Percentiles rank a stretch among this genome's conserved stretches.
Evolutionary conservation across 768 basidiomycete genomes (phyloP).

Genomic region (Rhodosporidiobolus sp.): DNA sequence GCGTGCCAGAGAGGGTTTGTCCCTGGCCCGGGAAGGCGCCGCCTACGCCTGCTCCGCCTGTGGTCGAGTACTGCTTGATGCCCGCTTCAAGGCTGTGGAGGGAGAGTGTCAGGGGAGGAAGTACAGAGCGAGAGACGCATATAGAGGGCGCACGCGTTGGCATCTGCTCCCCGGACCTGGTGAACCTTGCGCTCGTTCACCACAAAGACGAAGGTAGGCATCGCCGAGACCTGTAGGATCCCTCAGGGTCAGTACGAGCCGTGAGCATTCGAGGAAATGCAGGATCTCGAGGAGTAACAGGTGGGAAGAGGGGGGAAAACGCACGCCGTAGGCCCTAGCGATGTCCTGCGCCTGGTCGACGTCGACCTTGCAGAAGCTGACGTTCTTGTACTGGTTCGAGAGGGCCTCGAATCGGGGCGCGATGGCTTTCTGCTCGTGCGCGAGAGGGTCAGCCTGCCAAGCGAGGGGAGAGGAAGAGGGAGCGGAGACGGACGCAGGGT

Average conservation of each 20-base stretch:
- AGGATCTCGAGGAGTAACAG: not conserved
- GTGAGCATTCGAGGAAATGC: too few relatives aligned
- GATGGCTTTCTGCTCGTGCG: constrained; percentile 40
- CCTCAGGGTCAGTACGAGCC: too few relatives aligned
- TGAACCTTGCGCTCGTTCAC: constrained; percentile 48
- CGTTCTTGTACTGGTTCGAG: constrained; percentile 45
- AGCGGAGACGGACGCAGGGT: constrained; percentile 7
- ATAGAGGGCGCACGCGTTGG: constrained; percentile 2
- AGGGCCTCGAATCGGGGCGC: constrained; percentile 50
- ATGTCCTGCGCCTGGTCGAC: constrained; percentile 50
- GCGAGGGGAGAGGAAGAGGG: not conserved
- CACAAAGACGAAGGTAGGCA: constrained; percentile 52
- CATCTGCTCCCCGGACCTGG: constrained; percentile 48
- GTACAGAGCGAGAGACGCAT: too few relatives aligned
- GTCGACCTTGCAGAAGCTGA: constrained; percentile 50
- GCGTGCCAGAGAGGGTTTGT: constrained; percentile 18
- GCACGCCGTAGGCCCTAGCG: constrained; percentile 43
- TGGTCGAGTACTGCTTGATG: constrained; percentile 17
- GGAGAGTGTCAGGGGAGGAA: not conserved
- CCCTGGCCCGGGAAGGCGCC: constrained; percentile 33
- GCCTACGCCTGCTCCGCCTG: not conserved
- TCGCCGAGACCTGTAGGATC: constrained; percentile 44
- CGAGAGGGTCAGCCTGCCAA: not conserved
- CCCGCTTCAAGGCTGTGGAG: constrained; percentile 27
- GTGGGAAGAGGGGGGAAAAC: not conserved